phyloP scores from a whole-genome alignment of 352 stramenopile species.

The Pythium rhizo-oryzae region DNA sequence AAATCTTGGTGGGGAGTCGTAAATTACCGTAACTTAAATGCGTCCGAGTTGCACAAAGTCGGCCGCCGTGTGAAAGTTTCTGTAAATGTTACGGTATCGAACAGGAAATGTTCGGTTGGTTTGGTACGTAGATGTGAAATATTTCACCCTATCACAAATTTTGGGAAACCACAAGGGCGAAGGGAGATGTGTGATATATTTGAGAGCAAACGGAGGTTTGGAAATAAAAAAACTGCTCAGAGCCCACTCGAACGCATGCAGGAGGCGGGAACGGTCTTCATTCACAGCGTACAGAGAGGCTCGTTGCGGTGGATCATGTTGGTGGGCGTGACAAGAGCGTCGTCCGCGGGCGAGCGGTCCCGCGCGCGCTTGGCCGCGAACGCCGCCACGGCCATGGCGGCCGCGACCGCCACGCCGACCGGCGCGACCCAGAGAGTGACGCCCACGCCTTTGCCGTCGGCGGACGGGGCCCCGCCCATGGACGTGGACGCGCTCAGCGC shows the following conservation, averaged over 20 bases:
- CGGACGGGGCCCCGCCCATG: neutral
- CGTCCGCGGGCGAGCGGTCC: neutral
- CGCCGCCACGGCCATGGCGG: neutral
- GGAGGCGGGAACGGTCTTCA: neutral
- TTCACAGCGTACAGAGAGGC: conserved; percentile 1
- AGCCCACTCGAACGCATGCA: neutral
- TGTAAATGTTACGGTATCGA: no score
- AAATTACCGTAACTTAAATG: no score
- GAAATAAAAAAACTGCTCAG: neutral
- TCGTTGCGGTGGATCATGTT: conserved; percentile 1
- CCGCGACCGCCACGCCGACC: neutral
- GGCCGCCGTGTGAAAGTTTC: no score
- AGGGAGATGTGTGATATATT: no score
- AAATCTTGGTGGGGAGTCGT: no score
- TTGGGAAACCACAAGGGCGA: no score
- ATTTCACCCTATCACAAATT: no score
- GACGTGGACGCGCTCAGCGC: neutral
- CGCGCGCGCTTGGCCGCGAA: neutral
- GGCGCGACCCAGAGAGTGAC: neutral
- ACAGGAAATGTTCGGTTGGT: no score
- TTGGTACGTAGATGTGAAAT: no score
- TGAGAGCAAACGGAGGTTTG: no score
- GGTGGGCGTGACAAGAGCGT: conserved; percentile 2
- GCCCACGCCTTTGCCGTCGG: neutral
- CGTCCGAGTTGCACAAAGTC: no score